Conservation (phyloP, 2,329 filamentous ascomycete species). For the Scedosporium aurantiacum region DNA sequence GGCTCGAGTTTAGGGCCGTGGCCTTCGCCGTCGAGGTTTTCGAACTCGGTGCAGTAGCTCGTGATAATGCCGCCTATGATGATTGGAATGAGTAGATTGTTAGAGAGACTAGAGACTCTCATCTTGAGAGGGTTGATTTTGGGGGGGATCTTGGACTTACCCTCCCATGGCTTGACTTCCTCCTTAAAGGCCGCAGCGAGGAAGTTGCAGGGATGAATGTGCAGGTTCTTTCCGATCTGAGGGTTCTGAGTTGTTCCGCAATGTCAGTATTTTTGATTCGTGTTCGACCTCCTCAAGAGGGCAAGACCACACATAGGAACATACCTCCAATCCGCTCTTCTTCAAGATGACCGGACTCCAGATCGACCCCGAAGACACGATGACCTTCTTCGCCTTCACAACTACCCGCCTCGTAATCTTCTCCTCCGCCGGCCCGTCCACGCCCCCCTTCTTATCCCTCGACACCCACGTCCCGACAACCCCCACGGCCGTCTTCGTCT, state of each 20-base stretch:
- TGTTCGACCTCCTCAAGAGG: neutral
- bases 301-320: slow-evolving; percentile 11
- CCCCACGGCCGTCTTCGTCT: slow-evolving; percentile 51
- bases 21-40: slow-evolving; percentile 68
- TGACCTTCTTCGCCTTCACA: slow-evolving; percentile 69
- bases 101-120: no score
- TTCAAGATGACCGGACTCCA: slow-evolving; percentile 66
- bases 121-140: neutral
- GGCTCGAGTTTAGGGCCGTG: slow-evolving; percentile 78
- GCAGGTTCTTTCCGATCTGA: slow-evolving; percentile 71
- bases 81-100: neutral
- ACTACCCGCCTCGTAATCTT: slow-evolving; percentile 48
- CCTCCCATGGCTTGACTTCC: slow-evolving; percentile 59
- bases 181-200: slow-evolving; percentile 55
- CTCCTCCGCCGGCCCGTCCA: slow-evolving; percentile 28
- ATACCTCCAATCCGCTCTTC: slow-evolving; percentile 63
- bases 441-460: slow-evolving; percentile 50
- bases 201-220: slow-evolving; percentile 64
- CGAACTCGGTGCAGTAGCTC: slow-evolving; percentile 62
- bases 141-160: slow-evolving; percentile 14
- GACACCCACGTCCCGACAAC: slow-evolving; percentile 67
- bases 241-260: slow-evolving; percentile 40
- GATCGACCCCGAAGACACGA: slow-evolving; percentile 67
- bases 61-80: slow-evolving; percentile 66
- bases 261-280: no score